Conservation (phyloP, 768 basidiomycete genomes). For the Coprinellus aureogranulatus region DNA sequence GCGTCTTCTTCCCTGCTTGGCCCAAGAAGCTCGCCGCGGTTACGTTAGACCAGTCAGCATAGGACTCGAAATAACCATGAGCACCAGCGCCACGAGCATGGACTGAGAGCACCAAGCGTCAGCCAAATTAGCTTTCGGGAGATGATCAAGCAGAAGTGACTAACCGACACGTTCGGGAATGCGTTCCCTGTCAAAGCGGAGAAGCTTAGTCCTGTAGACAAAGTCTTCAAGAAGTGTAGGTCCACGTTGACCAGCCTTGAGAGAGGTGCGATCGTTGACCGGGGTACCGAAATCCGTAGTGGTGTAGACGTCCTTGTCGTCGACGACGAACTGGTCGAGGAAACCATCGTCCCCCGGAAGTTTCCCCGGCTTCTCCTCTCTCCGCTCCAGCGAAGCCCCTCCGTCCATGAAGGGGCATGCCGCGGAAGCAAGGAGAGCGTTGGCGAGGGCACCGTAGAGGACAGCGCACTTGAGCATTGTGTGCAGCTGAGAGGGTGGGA, state of each 20-base stretch:
- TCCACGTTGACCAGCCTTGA: slow-evolving; percentile 32
- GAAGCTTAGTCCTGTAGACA: slow-evolving; percentile 70
- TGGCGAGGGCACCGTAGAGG: neutral
- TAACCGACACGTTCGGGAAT: slow-evolving; percentile 73
- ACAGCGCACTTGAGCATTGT: neutral
- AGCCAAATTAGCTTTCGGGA: neutral
- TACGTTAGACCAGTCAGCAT: slow-evolving; percentile 63
- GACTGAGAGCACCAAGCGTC: slow-evolving; percentile 28
- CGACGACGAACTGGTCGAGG: neutral
- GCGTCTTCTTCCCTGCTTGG: slow-evolving; percentile 70
- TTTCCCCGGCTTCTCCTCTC: neutral
- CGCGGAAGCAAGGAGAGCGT: neutral
- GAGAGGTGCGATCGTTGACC: neutral
- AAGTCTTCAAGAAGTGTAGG: slow-evolving; percentile 77
- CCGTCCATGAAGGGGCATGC: slow-evolving; percentile 1
- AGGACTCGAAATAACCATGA: slow-evolving; percentile 80
- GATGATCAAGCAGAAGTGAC: neutral
- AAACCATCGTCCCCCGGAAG: neutral
- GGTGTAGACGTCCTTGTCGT: neutral
- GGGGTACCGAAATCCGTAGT: neutral
- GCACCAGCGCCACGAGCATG: slow-evolving; percentile 71
- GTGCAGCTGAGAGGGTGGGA: too few species aligned
- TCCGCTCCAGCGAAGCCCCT: neutral
- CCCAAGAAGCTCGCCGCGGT: slow-evolving; percentile 70
- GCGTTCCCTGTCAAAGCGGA: slow-evolving; percentile 82